Evolutionary conservation across 1,284 basidiomycete species (phyloP), one percentile per base, ranked within the genome.

Genomic region (Apiotrichum porosum): DNA sequence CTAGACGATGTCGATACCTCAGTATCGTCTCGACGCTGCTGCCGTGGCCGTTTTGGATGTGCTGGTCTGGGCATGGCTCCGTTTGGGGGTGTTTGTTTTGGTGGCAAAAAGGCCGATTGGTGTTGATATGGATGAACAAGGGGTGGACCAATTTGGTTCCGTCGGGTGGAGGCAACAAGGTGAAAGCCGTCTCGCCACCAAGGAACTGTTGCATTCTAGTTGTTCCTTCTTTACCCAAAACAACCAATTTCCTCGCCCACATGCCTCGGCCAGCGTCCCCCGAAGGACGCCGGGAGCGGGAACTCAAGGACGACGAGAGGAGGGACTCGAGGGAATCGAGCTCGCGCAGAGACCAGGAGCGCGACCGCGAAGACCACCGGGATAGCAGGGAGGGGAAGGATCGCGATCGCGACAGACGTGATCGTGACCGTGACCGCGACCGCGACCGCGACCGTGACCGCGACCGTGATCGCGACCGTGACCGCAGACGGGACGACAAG

Each of bases 321-420:
- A n/a, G n/a, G n/a, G n/a, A n/a, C n/a, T n/a, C n/a, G n/a, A n/a
- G n/a, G n/a, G n/a, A n/a, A n/a, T n/a, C n/a, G n/a, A n/a, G n/a
- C n/a, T n/a, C 28, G 52, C 12, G 47, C 22, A 22, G 19, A 33
- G 52, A 59, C 28, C 49, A 47, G 10, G 54, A 56, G 14, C 44
- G 54, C 33, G 46, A 55, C 31, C 21, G 47, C 14, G 39, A 48
- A 26, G 39, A 41, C 33, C 49, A 58, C 18, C 49, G 57, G 31
- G 52, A 57, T 14, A 51, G 47, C 30, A 40, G 49, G 28, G 38
- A 60, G 40, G 57, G 63, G 24, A 56, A 58, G 44, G 61, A 62
- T 21, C 50, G 57, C 33, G 50, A 57, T 9, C 43, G 59, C 19
- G 44, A 58, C 12, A 19, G n/a, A n/a, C n/a, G n/a, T n/a, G n/a